These are phyloP conservation scores for Aspergillus bridgeri DNA, from an alignment of 495 filamentous ascomycete genomes.

Conservation along the genomic window DNA sequence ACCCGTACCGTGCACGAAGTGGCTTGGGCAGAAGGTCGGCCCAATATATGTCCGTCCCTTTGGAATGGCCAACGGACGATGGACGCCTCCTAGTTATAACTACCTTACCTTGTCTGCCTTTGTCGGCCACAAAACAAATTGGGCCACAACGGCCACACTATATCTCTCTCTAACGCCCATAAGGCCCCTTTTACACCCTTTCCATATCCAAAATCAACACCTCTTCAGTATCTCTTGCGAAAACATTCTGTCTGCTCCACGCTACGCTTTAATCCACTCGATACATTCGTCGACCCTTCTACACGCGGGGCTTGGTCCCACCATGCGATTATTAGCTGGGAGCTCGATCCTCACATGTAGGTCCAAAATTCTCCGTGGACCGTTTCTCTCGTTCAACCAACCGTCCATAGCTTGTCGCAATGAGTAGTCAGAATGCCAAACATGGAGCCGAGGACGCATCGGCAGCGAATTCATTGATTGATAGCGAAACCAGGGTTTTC, in stretches of 20 bases:
- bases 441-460: constrained; percentile 12
- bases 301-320: constrained; percentile 22
- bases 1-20: background rate
- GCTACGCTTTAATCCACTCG: background rate
- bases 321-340: constrained; percentile 35
- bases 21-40: background rate
- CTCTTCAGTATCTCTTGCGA: no score
- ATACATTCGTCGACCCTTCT: constrained; percentile 2
- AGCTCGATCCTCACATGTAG: constrained; percentile 30
- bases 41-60: background rate
- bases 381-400: constrained; percentile 8
- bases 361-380: constrained; percentile 22
- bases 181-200: no score
- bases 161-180: background rate
- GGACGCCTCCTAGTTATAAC: no score
- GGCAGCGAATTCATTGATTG: background rate
- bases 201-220: no score
- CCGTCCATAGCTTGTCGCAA: constrained; percentile 18
- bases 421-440: constrained; percentile 15
- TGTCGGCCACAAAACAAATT: background rate
- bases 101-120: no score
- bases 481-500: background rate
- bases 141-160: background rate
- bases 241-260: background rate
- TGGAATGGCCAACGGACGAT: no score